Base-by-base conservation (phyloP, 495 filamentous ascomycete species). In the Penicillium silybi region DNA sequence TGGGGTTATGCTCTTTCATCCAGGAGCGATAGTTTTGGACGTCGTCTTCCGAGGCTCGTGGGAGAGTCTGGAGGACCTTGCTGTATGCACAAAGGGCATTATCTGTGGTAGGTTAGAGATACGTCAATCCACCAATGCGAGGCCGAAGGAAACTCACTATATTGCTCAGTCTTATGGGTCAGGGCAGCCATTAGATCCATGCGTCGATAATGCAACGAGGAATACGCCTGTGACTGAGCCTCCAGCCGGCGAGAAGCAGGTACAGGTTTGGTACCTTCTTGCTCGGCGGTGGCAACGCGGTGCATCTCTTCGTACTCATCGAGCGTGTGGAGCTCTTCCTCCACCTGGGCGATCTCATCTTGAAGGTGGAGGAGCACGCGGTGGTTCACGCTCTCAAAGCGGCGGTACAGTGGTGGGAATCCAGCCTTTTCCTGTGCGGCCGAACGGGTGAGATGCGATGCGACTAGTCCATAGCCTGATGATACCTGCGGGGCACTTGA, bases 301-400 rank as follows among this genome's bases (percentile, higher is more conserved):
- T 78, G 74, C 60, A 87, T 81, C 18, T 86, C 86, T 53, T 91
- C 86, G 19, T 81, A 77, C 27, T 82, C 80, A 56, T 96, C 90
- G 0, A 92, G 68, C 1, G 75, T 70, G n/a, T 81, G 77, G 0
- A 93, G 74, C 35, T 89, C 82, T 57, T 88, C 84, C 59, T 92
- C 89, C 44, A 93, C 74, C 45, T 92, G 86, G 2, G 81, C 76
- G 35, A 95, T 82, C 63, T 95, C 90, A 61, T 93, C 89, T 69
- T 95, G 92, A 1, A 97, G 80, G 60, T 93, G 83, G 2, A 97
- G 75, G 3, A 97, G 76, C 11, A 95, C 74, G 16, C 92, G 85
- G 62, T 95, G 89, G 59, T 96, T 95, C 4, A 96, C 70, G 8
- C 80, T 77, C 61, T 88, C 87, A 59, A 97, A 97, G 52, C 86